Base-by-base conservation (phyloP, 176 grass and related monocot species). In the Leersia perrieri region DNA sequence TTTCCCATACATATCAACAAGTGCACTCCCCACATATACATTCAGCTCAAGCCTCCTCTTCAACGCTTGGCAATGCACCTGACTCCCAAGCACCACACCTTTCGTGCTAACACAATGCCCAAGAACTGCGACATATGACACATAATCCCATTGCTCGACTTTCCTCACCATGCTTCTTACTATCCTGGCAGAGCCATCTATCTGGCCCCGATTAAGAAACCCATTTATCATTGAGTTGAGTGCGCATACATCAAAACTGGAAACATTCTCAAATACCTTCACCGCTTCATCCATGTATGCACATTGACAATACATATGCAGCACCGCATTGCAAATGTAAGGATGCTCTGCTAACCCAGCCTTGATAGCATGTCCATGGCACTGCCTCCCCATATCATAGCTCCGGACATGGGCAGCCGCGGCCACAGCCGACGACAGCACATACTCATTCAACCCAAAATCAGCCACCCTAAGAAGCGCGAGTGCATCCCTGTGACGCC, bases 1-100 rank as follows among this genome's bases (percentile, higher is more conserved):
- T 72, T 92, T 96, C 18, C 93, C 93, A 32, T 96, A 96, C 93
- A 92, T 92, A 53, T 96, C 93, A 76, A 96, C 82, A 57, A 92
- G 70, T 10, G 90, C 76, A 45, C 82, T 96, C 66, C 86, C 83
- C 32, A 90, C 70, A 47, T 84, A 92, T 36, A 90, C 49, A 84
- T 66, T 86, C 55, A 80, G 60, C 67, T 90, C 75, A 26, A 88
- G 77, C 49, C 90, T 87, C 87, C 42, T 92, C 79, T 85, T 92
- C 74, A 92, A 62, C 23, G 89, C 74, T 68, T 90, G 90, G 29
- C 75, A 36, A 84, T 93, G 88, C 81, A 93, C 70, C 42, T 96
- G 93, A 53, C 15, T 7, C 2, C 93, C 93, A 81, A 96, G 84
- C 20, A 83, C 25, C 66, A 84, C 53, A 75, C 76, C 85, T 80